Evolutionary conservation across 345 rosid species (phyloP).

Genomic region (Nasturtium officinale): DNA sequence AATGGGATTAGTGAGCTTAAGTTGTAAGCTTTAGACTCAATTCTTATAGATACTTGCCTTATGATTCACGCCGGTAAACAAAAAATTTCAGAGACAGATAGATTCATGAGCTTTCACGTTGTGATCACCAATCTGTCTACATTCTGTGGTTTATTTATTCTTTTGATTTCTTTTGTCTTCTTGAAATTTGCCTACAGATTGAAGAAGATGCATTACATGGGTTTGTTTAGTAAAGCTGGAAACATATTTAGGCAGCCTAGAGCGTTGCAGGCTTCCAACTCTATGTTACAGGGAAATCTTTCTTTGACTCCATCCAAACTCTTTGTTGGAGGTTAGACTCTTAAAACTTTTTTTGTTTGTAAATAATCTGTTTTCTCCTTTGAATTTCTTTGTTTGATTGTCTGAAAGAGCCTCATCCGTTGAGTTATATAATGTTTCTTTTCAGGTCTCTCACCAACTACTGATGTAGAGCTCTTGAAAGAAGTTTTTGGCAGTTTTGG

Average conservation of each 20-base stretch:
- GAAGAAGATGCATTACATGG: slow-evolving; percentile 45
- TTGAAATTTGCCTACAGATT: slow-evolving; percentile 24
- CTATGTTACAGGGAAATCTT: slow-evolving; percentile 43
- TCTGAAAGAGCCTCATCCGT: not conserved
- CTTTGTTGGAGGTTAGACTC: slow-evolving; percentile 39
- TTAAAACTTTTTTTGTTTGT: not conserved
- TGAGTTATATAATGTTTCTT: not conserved
- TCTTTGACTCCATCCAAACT: slow-evolving; percentile 44
- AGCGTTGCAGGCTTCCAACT: slow-evolving; percentile 34
- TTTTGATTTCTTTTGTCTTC: not conserved
- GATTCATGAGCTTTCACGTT: slow-evolving; percentile 14
- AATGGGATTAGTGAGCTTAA: slow-evolving; percentile 13
- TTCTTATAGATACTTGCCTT: slow-evolving; percentile 13
- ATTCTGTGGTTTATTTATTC: slow-evolving; percentile 2
- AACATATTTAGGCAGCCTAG: slow-evolving; percentile 46
- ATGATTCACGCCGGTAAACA: not conserved
- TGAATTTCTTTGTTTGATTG: slow-evolving; percentile 16
- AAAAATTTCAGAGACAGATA: not conserved
- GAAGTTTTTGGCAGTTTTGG: slow-evolving; percentile 40
- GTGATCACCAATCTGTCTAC: not conserved
- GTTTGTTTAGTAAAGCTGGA: slow-evolving; percentile 43
- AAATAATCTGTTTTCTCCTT: not conserved
- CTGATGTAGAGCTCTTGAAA: slow-evolving; percentile 37
- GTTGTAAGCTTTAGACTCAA: slow-evolving; percentile 26
- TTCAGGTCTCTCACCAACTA: slow-evolving; percentile 36